Conservation (phyloP, 169 alveolate genomes). For the Plasmodium vinckei region DNA sequence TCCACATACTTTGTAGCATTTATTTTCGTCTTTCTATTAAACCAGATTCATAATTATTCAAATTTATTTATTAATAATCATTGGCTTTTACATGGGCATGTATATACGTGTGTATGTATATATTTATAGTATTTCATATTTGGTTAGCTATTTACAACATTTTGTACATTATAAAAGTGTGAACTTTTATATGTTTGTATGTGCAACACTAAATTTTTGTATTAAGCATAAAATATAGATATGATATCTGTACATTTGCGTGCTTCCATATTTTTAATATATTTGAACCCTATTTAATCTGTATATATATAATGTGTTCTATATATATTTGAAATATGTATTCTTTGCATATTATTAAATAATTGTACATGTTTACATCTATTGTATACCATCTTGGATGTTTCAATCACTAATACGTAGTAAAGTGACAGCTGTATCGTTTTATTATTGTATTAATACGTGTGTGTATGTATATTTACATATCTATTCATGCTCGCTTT, state of each 20-base stretch:
- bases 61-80: background rate
- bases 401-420: too few relatives aligned
- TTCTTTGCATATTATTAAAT: background rate
- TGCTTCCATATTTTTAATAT: background rate
- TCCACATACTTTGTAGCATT: too few relatives aligned
- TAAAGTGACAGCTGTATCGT: too few relatives aligned
- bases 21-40: background rate
- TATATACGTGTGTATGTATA: background rate
- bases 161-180: background rate
- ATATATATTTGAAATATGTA: background rate
- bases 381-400: too few relatives aligned
- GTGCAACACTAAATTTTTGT: constrained; percentile 4
- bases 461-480: too few relatives aligned
- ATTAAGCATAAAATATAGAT: constrained; percentile 6
- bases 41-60: background rate
- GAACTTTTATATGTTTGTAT: background rate
- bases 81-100: background rate
- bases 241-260: background rate
- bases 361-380: too few relatives aligned
- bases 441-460: too few relatives aligned
- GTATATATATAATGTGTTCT: background rate
- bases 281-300: background rate
- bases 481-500: too few relatives aligned
- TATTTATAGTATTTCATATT: background rate
- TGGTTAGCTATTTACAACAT: background rate